phyloP scores from a whole-genome alignment of 306 rosid genomes.

The Fragaria nilgerrensis region DNA sequence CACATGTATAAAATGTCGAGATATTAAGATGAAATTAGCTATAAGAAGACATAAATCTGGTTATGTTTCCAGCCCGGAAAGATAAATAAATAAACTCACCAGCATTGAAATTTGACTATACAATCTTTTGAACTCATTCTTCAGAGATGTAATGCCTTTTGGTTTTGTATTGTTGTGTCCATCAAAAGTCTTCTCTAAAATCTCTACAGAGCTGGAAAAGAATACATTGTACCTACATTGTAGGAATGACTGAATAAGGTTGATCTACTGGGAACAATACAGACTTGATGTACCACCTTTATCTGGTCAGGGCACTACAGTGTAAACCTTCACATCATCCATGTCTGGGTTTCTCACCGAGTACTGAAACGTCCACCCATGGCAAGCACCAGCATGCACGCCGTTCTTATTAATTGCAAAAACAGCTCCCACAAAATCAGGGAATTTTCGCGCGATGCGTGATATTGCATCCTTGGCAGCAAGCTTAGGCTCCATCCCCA shows the following conservation, averaged over 20 bases:
- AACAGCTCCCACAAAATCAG: constrained; percentile 74
- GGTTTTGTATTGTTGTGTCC: neutral
- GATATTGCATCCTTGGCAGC: constrained; percentile 80
- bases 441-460: constrained; percentile 71
- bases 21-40: neutral
- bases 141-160: neutral
- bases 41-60: neutral
- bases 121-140: neutral
- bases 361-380: constrained; percentile 94
- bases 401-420: constrained; percentile 75
- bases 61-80: neutral
- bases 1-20: neutral
- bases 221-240: neutral
- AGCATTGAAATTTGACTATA: neutral
- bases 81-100: neutral
- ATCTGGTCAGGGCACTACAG: constrained; percentile 51
- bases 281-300: neutral
- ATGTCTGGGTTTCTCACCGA: constrained; percentile 72
- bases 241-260: neutral
- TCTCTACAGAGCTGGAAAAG: neutral
- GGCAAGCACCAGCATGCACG: constrained; percentile 84
- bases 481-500: constrained; percentile 78
- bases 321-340: constrained; percentile 75
- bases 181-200: neutral
- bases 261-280: neutral